These are phyloP conservation scores for Magnolia officinalis DNA, from an alignment of 164 flowering plant genomes.

Conservation along the genomic window DNA sequence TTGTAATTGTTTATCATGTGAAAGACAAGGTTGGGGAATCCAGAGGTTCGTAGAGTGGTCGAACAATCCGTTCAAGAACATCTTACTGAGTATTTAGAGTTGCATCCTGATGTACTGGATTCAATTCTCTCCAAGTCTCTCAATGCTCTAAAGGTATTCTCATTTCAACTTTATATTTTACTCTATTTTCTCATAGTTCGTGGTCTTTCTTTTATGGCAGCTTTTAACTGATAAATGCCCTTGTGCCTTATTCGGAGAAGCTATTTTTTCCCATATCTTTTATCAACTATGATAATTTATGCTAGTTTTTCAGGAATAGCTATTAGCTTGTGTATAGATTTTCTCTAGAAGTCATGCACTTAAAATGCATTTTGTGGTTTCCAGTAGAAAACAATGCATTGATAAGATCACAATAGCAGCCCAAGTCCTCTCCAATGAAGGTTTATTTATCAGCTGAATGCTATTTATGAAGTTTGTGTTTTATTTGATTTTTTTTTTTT, in stretches of 20 bases:
- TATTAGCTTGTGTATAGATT: not conserved
- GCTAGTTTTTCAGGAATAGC: not conserved
- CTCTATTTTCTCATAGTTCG: not conserved
- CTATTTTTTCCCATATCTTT: not conserved
- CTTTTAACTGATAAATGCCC: not conserved
- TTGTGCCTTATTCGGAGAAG: not conserved
- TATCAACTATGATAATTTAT: not conserved
- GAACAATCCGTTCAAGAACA: constrained; percentile 87
- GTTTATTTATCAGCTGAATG: not conserved
- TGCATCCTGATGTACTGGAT: constrained; percentile 96
- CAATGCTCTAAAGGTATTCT: constrained; percentile 83
- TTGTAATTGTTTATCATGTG: constrained; percentile 13
- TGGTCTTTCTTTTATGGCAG: not conserved
- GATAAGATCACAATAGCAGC: not conserved
- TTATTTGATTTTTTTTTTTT: not conserved
- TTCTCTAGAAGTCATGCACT: not conserved
- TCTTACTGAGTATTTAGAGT: constrained; percentile 87
- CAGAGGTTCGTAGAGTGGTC: constrained; percentile 93
- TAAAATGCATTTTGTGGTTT: not conserved
- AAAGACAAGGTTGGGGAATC: constrained; percentile 97
- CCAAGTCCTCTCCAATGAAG: not conserved
- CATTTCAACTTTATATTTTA: not conserved
- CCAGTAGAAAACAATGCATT: no score
- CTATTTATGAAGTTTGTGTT: not conserved
- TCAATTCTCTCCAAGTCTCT: constrained; percentile 81